These are phyloP conservation scores for Tuber borchii DNA, from an alignment of 495 filamentous ascomycete genomes.

Conservation along the genomic window DNA sequence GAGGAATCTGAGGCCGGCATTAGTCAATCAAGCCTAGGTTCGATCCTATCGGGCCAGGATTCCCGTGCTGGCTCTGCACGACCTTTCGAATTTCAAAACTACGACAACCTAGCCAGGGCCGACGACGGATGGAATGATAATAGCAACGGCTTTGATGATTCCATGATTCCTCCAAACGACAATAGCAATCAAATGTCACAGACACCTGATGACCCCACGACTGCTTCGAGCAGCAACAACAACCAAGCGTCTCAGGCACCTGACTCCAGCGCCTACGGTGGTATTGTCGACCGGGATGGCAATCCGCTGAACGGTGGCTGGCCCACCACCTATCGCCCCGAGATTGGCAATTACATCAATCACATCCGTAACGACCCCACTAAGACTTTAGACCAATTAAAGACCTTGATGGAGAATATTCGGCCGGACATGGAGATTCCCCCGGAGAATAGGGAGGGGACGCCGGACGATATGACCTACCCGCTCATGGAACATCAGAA, in stretches of 20 bases:
- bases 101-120: background rate
- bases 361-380: constrained; percentile 52
- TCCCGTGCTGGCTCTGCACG: background rate
- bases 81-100: background rate
- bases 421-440: constrained; percentile 66
- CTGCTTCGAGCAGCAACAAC: background rate
- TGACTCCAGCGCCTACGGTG: background rate
- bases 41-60: background rate
- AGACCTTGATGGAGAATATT: constrained; percentile 63
- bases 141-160: background rate
- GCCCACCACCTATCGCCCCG: constrained; percentile 19
- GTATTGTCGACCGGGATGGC: constrained; percentile 8
- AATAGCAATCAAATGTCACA: background rate
- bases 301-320: constrained; percentile 18
- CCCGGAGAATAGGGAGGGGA: constrained; percentile 60
- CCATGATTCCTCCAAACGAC: background rate
- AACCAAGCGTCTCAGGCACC: background rate
- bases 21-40: background rate
- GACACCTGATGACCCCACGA: background rate
- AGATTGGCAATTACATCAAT: constrained; percentile 42
- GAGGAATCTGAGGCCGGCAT: background rate
- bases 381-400: constrained; percentile 59
- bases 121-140: background rate
- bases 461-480: constrained; percentile 63
- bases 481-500: constrained; percentile 77